phyloP scores from a whole-genome alignment of 768 basidiomycete genomes.

The Termitomyces heimii region DNA sequence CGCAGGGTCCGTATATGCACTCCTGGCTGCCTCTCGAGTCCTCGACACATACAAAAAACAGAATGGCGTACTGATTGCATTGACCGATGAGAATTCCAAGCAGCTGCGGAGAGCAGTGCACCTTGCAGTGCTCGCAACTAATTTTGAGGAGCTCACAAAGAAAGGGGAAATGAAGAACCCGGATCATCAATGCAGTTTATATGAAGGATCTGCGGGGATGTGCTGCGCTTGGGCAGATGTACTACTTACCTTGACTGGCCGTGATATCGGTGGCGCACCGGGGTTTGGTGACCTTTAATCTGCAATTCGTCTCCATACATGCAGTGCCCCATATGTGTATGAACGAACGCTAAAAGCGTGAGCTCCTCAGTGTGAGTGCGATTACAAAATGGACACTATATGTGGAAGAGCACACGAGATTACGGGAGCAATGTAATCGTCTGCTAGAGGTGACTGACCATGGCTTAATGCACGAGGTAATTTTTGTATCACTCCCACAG shows the following conservation, averaged over 20 bases:
- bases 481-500: no score
- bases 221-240: slow-evolving; percentile 52
- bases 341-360: no score
- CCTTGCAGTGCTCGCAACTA: slow-evolving; percentile 39
- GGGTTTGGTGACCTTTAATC: slow-evolving; percentile 33
- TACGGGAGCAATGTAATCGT: no score
- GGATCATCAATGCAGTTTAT: slow-evolving; percentile 51
- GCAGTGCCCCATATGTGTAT: background rate
- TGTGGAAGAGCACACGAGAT: no score
- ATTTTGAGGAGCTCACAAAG: slow-evolving; percentile 24
- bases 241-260: slow-evolving; percentile 22
- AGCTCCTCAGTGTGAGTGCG: no score
- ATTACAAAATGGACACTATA: no score
- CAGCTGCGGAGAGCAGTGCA: slow-evolving; percentile 31
- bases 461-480: no score
- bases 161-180: slow-evolving; percentile 38
- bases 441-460: no score
- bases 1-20: slow-evolving; percentile 46
- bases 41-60: slow-evolving; percentile 21
- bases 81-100: background rate
- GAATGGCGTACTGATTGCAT: background rate
- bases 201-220: slow-evolving; percentile 54
- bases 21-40: slow-evolving; percentile 41
- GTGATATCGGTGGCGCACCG: slow-evolving; percentile 26
- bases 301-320: no score